Evolutionary conservation across 1,284 basidiomycete species (phyloP), one percentile per base, ranked within the genome.

Genomic region (Leccinum pachyderme): DNA sequence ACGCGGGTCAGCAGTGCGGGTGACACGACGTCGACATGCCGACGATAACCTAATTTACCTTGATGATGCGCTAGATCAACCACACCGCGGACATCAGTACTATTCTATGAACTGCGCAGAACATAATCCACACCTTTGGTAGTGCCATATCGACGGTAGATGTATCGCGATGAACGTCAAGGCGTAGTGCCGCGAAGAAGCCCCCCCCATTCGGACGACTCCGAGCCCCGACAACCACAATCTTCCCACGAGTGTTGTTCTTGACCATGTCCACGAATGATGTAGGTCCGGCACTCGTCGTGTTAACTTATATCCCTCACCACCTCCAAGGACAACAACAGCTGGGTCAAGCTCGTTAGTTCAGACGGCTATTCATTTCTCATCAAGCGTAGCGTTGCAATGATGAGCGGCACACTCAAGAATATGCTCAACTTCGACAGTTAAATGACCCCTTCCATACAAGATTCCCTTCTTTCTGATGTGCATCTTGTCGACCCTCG

Each of bases 271-370:
- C 68, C 1, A 37, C 2, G 47, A 52, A 53, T n/a, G 49, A 58
- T 39, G 70, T 66, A 63, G 32, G 69, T 53, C 35, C 2, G 13
- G 2, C 12, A 22, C 2, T 43, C 3, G 4, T 28, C 13, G 22
- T 1, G 15, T 4, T 7, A 2, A 3, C 24, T 18, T 18, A 1
- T 6, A 1, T 7, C 25, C 7, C 59, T 60, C 2, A 68, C 44
- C 4, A n/a, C 33, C 3, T 33, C 2, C 53, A 70, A 70, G 55
- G 59, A 66, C 4, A 59, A 52, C 5, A 71, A 77, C 33, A 75
- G 74, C 12, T 84, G 83, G 83, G 77, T 84, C 31, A 77, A 78
- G 35, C 72, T 84, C 7, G 72, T 73, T 35, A 81, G 78, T 60
- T 70, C 66, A 0, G 82, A 84, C 53, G 81, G 81, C 3, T 81